Evolutionary conservation across 495 filamentous ascomycete genomes (phyloP).

Genomic region (Bacidia rubella): DNA sequence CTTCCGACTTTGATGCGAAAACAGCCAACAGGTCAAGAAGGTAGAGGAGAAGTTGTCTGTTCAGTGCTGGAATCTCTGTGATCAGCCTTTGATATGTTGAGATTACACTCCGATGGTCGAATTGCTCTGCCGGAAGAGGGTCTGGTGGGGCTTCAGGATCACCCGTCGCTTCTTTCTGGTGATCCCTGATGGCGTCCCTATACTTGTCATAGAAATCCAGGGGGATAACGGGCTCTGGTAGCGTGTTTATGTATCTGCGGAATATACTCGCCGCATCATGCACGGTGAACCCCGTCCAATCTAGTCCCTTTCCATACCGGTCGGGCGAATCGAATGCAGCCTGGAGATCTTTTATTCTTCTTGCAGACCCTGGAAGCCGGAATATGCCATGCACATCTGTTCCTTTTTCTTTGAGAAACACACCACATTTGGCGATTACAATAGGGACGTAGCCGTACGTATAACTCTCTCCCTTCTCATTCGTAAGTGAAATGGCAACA

Average conservation of each 20-base stretch:
- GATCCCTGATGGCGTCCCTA: slow-evolving; percentile 66
- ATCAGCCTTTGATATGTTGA: slow-evolving; percentile 76
- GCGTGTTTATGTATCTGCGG: slow-evolving; percentile 83
- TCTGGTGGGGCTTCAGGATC: slow-evolving; percentile 37
- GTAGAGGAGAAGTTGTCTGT: slow-evolving; percentile 89
- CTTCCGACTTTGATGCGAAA: slow-evolving; percentile 92
- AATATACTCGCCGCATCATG: slow-evolving; percentile 98
- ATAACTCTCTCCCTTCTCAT: slow-evolving; percentile 81
- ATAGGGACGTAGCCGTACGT: slow-evolving; percentile 99
- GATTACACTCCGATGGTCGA: slow-evolving; percentile 68
- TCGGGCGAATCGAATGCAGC: slow-evolving; percentile 87
- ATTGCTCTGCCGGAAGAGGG: slow-evolving; percentile 39
- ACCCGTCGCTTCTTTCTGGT: slow-evolving; percentile 59
- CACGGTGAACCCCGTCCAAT: slow-evolving; percentile 96
- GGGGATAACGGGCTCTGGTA: slow-evolving; percentile 91
- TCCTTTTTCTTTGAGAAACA: slow-evolving; percentile 98
- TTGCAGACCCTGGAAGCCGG: slow-evolving; percentile 89
- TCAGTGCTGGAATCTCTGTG: slow-evolving; percentile 81
- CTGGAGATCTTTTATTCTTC: slow-evolving; percentile 93
- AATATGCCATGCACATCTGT: slow-evolving; percentile 97
- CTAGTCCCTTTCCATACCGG: slow-evolving; percentile 87
- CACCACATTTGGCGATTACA: slow-evolving; percentile 95
- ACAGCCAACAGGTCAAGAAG: slow-evolving; percentile 96
- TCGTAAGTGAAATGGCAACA: slow-evolving; percentile 90
- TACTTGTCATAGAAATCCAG: slow-evolving; percentile 87